Evolutionary conservation across 192 early-diverging fungal species (phyloP).

Genomic region (Paraglomus brasilianum): DNA sequence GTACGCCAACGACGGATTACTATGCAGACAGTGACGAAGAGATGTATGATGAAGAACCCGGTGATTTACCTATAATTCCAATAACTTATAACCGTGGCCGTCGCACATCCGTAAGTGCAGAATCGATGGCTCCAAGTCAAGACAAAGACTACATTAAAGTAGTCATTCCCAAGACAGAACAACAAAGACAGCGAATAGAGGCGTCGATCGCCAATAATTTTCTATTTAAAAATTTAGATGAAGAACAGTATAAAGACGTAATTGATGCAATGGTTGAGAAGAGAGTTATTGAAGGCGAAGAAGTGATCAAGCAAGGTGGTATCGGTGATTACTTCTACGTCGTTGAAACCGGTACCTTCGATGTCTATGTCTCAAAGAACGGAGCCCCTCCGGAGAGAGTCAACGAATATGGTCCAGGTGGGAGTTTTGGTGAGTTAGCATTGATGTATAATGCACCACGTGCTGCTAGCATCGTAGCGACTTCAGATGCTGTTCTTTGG

Average conservation of each 20-base stretch:
- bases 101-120: constrained; percentile 92
- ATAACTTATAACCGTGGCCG: constrained; percentile 80
- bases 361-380: constrained; percentile 80
- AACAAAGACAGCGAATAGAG: constrained; percentile 82
- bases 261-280: constrained; percentile 97
- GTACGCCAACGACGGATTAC: constrained; percentile 52
- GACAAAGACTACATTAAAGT: constrained; percentile 80
- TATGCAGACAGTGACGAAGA: constrained; percentile 55
- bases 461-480: constrained; percentile 92
- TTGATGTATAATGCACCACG: constrained; percentile 99
- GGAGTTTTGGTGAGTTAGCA: constrained; percentile 97
- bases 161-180: constrained; percentile 84
- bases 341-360: constrained; percentile 91
- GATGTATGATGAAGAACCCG: constrained; percentile 60
- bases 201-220: constrained; percentile 85
- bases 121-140: constrained; percentile 91
- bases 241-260: constrained; percentile 93
- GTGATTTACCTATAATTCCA: constrained; percentile 56
- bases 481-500: constrained; percentile 85
- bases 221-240: constrained; percentile 90
- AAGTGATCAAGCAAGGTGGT: constrained; percentile 89
- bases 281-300: constrained; percentile 62
- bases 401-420: constrained; percentile 74
- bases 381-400: constrained; percentile 71
- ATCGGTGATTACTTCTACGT: constrained; percentile 98